phyloP scores from a whole-genome alignment of 352 stramenopile genomes.

The Phytopythium litorale region DNA sequence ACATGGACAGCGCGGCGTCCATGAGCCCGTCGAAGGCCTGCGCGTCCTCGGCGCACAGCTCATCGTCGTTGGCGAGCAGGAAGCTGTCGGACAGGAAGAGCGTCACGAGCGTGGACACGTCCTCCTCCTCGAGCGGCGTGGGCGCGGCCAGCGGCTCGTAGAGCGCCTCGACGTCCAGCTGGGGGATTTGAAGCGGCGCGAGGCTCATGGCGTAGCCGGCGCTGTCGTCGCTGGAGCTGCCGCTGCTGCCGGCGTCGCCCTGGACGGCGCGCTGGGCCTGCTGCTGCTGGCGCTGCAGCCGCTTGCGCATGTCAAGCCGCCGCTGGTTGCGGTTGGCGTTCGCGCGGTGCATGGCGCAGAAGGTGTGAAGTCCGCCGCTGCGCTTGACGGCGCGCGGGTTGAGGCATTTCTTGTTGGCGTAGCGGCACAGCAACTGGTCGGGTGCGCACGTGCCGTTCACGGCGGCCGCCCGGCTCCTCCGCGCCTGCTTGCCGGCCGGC shows the following conservation, averaged over 20 bases:
- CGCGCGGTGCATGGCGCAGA: constrained; percentile 55
- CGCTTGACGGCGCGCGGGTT: constrained; percentile 48
- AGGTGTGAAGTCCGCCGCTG: constrained; percentile 54
- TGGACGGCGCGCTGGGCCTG: constrained; percentile 15
- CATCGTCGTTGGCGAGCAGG: constrained; percentile 2
- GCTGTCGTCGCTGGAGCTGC: constrained; percentile 5
- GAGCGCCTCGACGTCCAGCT: constrained; percentile 8
- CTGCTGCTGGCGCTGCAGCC: constrained; percentile 23
- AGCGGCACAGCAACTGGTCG: constrained; percentile 45
- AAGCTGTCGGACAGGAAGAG: constrained; percentile 24
- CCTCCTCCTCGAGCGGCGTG: constrained; percentile 34
- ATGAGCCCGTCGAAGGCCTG: constrained; percentile 4
- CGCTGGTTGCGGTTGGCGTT: constrained; percentile 75
- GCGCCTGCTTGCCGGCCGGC: constrained; percentile 10
- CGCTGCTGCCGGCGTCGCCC: background rate
- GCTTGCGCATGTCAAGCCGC: constrained; percentile 49
- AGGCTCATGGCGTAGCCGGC: background rate
- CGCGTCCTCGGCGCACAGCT: constrained; percentile 7
- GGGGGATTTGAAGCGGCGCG: constrained; percentile 1
- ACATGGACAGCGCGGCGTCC: constrained; percentile 4
- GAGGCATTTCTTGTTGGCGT: constrained; percentile 61
- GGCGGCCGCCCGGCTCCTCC: constrained; percentile 5
- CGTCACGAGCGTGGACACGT: constrained; percentile 34
- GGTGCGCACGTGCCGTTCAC: constrained; percentile 32
- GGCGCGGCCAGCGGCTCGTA: constrained; percentile 36